Base-by-base conservation (phyloP, 208 protist species). In the Acanthamoeba castellanii region DNA sequence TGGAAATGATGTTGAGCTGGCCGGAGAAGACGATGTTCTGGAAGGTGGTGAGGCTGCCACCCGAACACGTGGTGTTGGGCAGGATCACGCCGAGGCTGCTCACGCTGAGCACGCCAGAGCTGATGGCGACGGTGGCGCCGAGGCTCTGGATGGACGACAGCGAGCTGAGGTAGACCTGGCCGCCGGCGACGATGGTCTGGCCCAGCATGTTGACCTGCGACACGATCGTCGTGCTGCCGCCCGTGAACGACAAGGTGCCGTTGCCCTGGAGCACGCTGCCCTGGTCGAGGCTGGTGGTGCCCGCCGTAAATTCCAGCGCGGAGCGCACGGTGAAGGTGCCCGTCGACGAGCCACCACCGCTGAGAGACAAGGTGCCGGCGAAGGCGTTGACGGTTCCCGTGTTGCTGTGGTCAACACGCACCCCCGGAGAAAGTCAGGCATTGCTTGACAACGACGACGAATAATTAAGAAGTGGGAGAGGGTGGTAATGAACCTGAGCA, bases 41-140 rank as follows among this genome's bases (percentile, higher is more conserved):
- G 66, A 32, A 70, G 22, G 64, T 34, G 20, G 66, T 76, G 66
- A 92, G 66, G 14, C 68, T 93, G 61, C 88, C 88, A 25, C 88
- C 88, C 11, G 45, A 78, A 42, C 37, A 55, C 7, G 45, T 93
- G 6, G 88, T 93, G 14, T 52, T 57, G 5, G 88, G 88, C 1
- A 93, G 45, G 47, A 30, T 34, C 9, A 93, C 64, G 27, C 88
- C 88, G n/a, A 93, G 47, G 34, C 61, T 78, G 88, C 68, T 93
- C 61, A 78, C 52, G 88, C 61, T 81, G 25, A 93, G 88, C 22
- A 81, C 16, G 45, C 88, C 88, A 18, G 42, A 16, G 47, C 30
- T 42, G 88, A 93, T 78, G 18, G 18, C 55, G 11, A 93, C 42
- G 16, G 27, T 52, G 61, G 5, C 78, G 18, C 88, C 88, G 45